Base-by-base conservation (phyloP, 768 basidiomycete species). In the Candolleomyces aberdarensis region DNA sequence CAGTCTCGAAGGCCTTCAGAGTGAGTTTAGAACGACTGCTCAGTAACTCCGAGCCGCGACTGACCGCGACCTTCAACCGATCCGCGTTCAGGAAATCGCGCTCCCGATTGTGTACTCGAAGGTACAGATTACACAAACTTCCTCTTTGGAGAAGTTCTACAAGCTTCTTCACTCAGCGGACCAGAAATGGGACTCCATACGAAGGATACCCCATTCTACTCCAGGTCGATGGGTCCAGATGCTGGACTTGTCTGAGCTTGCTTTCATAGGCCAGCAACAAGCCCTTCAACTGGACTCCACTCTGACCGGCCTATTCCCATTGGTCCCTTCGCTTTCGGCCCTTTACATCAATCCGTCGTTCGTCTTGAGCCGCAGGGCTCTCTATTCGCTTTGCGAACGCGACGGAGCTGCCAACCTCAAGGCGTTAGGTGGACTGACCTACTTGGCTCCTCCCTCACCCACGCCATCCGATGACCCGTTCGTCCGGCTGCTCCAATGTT, bases 171-270 rank as follows among this genome's bases (percentile, higher is more conserved):
- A 79, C 61, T 66, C 69, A 32, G 86, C 88, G 7, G 94, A 96
- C 63, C 80, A 84, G 65, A 83, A 82, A 68, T 96, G 94, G 94
- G 92, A 94, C 67, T 91, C 92, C 48, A 86, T 96, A 59, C 85
- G 91, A 56, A 83, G 94, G 54, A 93, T 91, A 64, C 91, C 91
- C 0, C 91, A 89, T 67, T 95, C 93, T 4, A 83, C 89, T 0
- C 94, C 94, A 1, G 94, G 94, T 31, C 82, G 94, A 69, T 96
- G 92, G 89, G 85, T 96, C 1, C 88, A 87, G 61, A 72, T 70
- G 10, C 78, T 97, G 22, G 89, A 96, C 71, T 74, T 97, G 6
- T 86, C 90, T 5, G 71, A 74, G 20, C 65, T 91, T 39, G 65
- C 70, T 48, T 78, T 75, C 65, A 69, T 67, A 50, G 75, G 81